Evolutionary conservation across 78 protist genomes (phyloP).

Genomic region (Chrysochromulina parva): DNA sequence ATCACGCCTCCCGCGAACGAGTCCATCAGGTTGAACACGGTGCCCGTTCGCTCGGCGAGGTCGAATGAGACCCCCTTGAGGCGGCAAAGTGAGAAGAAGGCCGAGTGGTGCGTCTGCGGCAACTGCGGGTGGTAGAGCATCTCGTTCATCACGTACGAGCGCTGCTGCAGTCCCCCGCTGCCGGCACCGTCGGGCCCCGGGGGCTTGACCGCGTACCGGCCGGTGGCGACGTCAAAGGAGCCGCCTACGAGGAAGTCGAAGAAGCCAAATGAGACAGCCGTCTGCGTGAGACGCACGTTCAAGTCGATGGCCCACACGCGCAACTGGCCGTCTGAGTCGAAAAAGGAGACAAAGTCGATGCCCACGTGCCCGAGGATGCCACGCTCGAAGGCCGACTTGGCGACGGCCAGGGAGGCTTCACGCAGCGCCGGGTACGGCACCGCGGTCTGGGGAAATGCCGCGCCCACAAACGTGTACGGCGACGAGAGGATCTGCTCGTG

Average conservation of each 20-base stretch:
- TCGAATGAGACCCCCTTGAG: conserved; percentile 26
- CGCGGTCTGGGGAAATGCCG: conserved; percentile 33
- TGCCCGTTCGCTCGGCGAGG: background rate
- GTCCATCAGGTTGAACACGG: conserved; percentile 9
- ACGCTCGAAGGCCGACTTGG: background rate
- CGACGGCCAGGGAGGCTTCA: conserved; percentile 44
- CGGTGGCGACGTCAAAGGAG: background rate
- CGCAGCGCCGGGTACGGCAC: conserved; percentile 22
- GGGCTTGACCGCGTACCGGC: background rate
- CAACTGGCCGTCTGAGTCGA: background rate
- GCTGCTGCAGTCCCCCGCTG: background rate
- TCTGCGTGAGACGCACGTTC: conserved; percentile 29
- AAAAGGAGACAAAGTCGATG: conserved; percentile 35
- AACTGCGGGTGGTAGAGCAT: background rate
- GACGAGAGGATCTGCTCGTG: conserved; percentile 37
- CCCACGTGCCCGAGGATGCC: conserved; percentile 25
- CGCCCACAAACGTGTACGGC: conserved; percentile 1
- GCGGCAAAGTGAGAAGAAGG: background rate
- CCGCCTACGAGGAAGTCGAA: conserved; percentile 22
- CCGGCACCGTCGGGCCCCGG: background rate
- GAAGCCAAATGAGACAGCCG: background rate
- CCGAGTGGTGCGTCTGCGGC: background rate
- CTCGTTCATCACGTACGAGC: background rate
- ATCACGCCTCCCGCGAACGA: background rate
- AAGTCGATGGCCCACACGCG: conserved; percentile 59